Evolutionary conservation across 345 rosid species (phyloP).

Genomic region (Turnera subulata): DNA sequence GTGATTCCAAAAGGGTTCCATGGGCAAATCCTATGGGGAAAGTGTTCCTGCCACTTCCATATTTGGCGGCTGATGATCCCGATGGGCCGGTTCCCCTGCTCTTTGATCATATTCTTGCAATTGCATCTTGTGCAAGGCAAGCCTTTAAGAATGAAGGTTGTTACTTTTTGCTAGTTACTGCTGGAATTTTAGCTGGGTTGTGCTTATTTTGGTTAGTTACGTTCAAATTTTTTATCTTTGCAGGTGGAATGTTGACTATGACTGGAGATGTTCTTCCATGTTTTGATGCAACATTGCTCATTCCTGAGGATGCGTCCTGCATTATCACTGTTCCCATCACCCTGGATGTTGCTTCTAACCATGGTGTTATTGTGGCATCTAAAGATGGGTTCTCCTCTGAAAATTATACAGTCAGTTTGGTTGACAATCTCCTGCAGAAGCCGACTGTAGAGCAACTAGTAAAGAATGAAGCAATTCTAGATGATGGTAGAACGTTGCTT

Average conservation of each 20-base stretch:
- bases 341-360: constrained; percentile 92
- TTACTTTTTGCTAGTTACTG: constrained; percentile 7
- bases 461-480: constrained; percentile 64
- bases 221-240: constrained; percentile 3
- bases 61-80: constrained; percentile 86
- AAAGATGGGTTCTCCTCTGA: constrained; percentile 39
- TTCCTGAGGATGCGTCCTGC: constrained; percentile 77
- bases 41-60: constrained; percentile 92
- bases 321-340: constrained; percentile 92
- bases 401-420: constrained; percentile 48
- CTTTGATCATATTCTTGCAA: constrained; percentile 94
- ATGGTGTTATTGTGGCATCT: constrained; percentile 86
- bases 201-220: constrained; percentile 2
- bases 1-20: constrained; percentile 96
- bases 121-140: constrained; percentile 87
- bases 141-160: constrained; percentile 71
- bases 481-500: constrained; percentile 87
- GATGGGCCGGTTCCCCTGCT: constrained; percentile 94
- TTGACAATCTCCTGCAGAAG: constrained; percentile 85
- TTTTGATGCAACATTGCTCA: constrained; percentile 79
- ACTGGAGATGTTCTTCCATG: constrained; percentile 99
- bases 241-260: constrained; percentile 92
- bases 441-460: constrained; percentile 70
- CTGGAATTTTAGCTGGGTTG: neutral
- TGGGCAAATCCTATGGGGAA: constrained; percentile 99